Conservation (phyloP, 371 early-diverging fungal genomes). For the Catenaria anguillulae region DNA sequence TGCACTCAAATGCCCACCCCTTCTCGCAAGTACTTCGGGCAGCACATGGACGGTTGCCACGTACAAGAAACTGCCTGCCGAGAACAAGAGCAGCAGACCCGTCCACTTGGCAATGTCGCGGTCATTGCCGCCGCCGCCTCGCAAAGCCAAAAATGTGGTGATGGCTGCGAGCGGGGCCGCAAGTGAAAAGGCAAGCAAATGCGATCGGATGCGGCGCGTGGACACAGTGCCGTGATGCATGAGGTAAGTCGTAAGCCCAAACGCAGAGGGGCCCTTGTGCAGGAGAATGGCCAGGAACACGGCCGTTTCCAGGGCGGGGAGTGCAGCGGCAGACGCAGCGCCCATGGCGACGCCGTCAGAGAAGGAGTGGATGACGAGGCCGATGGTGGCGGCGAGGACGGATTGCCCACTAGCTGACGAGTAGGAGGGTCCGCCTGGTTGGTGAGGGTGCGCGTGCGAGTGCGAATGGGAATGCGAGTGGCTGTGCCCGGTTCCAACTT, state of each 20-base stretch:
- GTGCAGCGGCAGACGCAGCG: constrained; percentile 43
- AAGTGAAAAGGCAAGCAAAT: constrained; percentile 62
- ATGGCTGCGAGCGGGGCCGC: constrained; percentile 75
- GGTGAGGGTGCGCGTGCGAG: too few species aligned
- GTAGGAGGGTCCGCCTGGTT: not conserved
- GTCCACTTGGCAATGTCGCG: constrained; percentile 46
- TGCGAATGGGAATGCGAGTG: too few species aligned
- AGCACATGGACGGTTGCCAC: constrained; percentile 70
- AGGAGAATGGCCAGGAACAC: constrained; percentile 91
- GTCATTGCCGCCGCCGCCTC: not conserved
- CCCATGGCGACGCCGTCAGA: constrained; percentile 93
- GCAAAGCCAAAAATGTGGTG: constrained; percentile 37
- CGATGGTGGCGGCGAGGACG: constrained; percentile 48
- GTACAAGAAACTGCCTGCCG: constrained; percentile 80
- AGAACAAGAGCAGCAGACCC: constrained; percentile 62
- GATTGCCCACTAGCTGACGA: not conserved
- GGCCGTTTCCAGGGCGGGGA: constrained; percentile 54
- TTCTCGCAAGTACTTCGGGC: constrained; percentile 26
- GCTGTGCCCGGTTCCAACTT: too few species aligned
- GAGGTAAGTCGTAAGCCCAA: constrained; percentile 72
- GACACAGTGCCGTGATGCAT: constrained; percentile 45
- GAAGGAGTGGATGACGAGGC: constrained; percentile 81
- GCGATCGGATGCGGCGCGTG: constrained; percentile 46
- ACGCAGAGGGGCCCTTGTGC: constrained; percentile 90
- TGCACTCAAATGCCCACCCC: constrained; percentile 5